phyloP scores from a whole-genome alignment of 768 basidiomycete genomes.

The Mycena vulgaris region DNA sequence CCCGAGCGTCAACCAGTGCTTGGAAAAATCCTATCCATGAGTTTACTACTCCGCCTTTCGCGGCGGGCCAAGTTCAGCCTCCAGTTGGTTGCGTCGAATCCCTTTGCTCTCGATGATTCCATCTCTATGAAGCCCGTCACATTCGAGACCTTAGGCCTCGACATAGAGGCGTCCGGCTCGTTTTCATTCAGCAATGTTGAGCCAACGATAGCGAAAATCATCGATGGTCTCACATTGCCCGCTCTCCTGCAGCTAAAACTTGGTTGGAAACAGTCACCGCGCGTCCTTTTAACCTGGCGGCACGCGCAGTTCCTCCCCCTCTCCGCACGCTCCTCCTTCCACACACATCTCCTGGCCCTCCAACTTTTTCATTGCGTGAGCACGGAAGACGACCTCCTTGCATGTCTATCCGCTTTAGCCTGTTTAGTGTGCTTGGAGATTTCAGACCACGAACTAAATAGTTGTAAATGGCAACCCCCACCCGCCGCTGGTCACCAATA shows the following conservation, averaged over 20 bases:
- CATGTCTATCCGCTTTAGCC: not conserved
- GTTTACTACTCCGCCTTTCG: too few relatives aligned
- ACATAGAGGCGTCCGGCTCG: too few relatives aligned
- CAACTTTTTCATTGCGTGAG: not conserved
- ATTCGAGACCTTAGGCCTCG: too few relatives aligned
- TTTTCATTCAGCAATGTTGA: not conserved
- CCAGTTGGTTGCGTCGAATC: too few relatives aligned
- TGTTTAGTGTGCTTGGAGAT: not conserved
- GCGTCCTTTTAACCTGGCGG: not conserved
- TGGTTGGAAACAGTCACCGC: too few relatives aligned
- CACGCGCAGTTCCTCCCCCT: not conserved
- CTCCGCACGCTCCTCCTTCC: not conserved
- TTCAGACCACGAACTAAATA: not conserved
- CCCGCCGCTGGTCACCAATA: not conserved
- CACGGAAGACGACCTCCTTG: not conserved
- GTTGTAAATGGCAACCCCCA: not conserved
- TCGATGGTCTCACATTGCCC: not conserved
- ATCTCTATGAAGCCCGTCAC: too few relatives aligned
- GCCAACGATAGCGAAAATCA: not conserved
- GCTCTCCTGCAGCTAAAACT: too few relatives aligned
- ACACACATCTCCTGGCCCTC: not conserved
- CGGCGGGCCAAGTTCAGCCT: too few relatives aligned
- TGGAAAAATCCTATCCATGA: too few relatives aligned
- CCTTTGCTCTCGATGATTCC: too few relatives aligned
- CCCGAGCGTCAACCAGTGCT: conserved; percentile 9